These are phyloP conservation scores for Neurospora sp. DNA, from an alignment of 495 filamentous ascomycete genomes.

Conservation along the genomic window DNA sequence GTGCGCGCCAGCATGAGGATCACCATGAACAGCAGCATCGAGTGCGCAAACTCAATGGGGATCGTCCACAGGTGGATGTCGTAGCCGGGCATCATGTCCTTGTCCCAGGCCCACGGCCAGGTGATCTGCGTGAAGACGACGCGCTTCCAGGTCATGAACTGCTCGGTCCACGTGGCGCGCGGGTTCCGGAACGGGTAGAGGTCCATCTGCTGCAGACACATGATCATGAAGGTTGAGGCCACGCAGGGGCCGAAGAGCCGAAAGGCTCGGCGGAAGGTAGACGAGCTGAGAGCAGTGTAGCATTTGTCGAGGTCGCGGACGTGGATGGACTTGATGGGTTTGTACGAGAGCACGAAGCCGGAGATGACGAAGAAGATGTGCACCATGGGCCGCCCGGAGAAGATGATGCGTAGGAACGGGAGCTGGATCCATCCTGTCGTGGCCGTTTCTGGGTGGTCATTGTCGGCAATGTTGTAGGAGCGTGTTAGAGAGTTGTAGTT, in stretches of 20 bases:
- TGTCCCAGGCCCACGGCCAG: slow-evolving; percentile 45
- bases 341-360: slow-evolving; percentile 57
- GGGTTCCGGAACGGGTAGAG: slow-evolving; percentile 22
- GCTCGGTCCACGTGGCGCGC: slow-evolving; percentile 26
- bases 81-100: slow-evolving; percentile 44
- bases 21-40: slow-evolving; percentile 51
- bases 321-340: slow-evolving; percentile 51
- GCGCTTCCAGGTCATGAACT: slow-evolving; percentile 39
- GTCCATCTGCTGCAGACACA: slow-evolving; percentile 44
- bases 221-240: slow-evolving; percentile 44
- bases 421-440: slow-evolving; percentile 44
- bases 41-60: slow-evolving; percentile 54
- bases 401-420: slow-evolving; percentile 52
- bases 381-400: slow-evolving; percentile 60
- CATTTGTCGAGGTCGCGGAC: slow-evolving; percentile 30
- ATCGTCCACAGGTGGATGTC: slow-evolving; percentile 60
- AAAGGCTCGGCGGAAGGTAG: slow-evolving; percentile 53
- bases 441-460: slow-evolving; percentile 9
- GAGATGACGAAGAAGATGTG: slow-evolving; percentile 67
- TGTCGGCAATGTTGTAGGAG: slow-evolving; percentile 38
- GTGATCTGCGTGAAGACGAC: slow-evolving; percentile 37
- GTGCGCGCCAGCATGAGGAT: slow-evolving; percentile 45
- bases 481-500: slow-evolving; percentile 26
- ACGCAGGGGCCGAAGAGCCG: slow-evolving; percentile 55
- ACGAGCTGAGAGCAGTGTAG: slow-evolving; percentile 40